Base-by-base conservation (phyloP, 2,329 filamentous ascomycete genomes). In the Penicillium concentricum region DNA sequence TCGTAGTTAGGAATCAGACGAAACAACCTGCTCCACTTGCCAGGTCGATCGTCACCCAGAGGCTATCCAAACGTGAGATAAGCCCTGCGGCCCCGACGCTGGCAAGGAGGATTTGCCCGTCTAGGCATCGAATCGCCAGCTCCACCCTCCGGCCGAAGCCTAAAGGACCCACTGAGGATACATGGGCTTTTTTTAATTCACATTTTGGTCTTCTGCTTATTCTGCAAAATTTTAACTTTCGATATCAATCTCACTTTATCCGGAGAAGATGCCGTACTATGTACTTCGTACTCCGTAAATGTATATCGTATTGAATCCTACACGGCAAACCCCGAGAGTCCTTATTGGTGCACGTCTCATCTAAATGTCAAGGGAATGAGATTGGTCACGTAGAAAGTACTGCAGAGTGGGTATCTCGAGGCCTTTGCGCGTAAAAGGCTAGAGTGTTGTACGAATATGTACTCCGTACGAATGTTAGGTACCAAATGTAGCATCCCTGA, bases 61-160 rank as follows among this genome's bases (percentile, higher is more conserved):
- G 39, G 26, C 51, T 35, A 48, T 57, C 51, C 62, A 57, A 59
- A 56, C 56, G 55, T 57, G 45, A 62, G 57, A 66, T 64, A 64
- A 65, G 63, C 64, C 60, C 64, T 66, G 63, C 57, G 58, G 63
- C 49, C 56, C 64, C 61, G 54, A 54, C 49, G 35, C 60, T 54
- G 58, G 38, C 46, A 62, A 61, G 61, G 61, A 61, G 60, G 60
- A 62, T 61, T 61, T 63, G 32, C 63, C 63, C 56, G 50, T 59
- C 63, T 63, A 61, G 63, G 63, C 60, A 64, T 58, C 54, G 54
- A 61, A 62, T 64, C 60, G 55, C 52, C 55, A 54, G 51, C 56
- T 60, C 63, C 62, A 66, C 63, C 45, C 28, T 12, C 48, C 58
- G 63, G 60, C 63, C 58, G 63, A 63, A 59, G 57, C 46, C 28